Percentiles rank a stretch among this genome's conserved stretches.
Evolutionary conservation across 2,329 filamentous ascomycete genomes (phyloP).

Genomic region (Simplicillium aogashimaense): DNA sequence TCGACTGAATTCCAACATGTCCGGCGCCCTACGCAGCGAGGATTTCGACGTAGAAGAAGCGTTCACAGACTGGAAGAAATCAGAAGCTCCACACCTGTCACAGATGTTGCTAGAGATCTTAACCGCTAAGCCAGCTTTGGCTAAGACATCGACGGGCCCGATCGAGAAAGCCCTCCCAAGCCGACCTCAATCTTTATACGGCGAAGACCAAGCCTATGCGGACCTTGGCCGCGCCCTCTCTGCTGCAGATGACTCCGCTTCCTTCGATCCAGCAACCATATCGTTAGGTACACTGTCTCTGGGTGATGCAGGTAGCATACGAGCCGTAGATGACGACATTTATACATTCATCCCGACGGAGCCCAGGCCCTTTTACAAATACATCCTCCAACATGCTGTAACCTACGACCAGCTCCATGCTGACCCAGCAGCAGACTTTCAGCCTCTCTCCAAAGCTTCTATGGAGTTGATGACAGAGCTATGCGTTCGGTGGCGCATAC

Average conservation of each 20-base stretch:
- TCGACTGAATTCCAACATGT: slow-evolving; percentile 70
- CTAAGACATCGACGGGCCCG: slow-evolving; percentile 59
- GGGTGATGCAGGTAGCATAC: slow-evolving; percentile 39
- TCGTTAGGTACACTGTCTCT: slow-evolving; percentile 58
- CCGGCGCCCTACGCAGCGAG: slow-evolving; percentile 65
- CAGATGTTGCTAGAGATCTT: slow-evolving; percentile 91
- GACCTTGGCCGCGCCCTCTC: slow-evolving; percentile 43
- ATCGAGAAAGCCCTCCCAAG: slow-evolving; percentile 47
- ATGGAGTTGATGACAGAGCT: slow-evolving; percentile 78
- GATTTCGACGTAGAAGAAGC: slow-evolving; percentile 88
- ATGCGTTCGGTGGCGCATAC: slow-evolving; percentile 80
- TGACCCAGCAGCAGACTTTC: slow-evolving; percentile 36
- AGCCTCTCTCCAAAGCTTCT: slow-evolving; percentile 64
- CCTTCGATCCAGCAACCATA: slow-evolving; percentile 53
- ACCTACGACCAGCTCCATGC: slow-evolving; percentile 51
- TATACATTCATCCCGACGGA: slow-evolving; percentile 90
- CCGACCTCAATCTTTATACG: slow-evolving; percentile 34
- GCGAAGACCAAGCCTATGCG: slow-evolving; percentile 40
- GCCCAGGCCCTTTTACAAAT: slow-evolving; percentile 72
- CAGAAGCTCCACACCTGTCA: slow-evolving; percentile 77
- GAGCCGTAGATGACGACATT: slow-evolving; percentile 50
- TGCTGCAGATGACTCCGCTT: slow-evolving; percentile 29
- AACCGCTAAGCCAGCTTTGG: slow-evolving; percentile 74
- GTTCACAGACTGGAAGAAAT: slow-evolving; percentile 83
- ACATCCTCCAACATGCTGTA: slow-evolving; percentile 70